Evolutionary conservation across 2,329 filamentous ascomycete species (phyloP).

Genomic region (Ophiostoma piceae): DNA sequence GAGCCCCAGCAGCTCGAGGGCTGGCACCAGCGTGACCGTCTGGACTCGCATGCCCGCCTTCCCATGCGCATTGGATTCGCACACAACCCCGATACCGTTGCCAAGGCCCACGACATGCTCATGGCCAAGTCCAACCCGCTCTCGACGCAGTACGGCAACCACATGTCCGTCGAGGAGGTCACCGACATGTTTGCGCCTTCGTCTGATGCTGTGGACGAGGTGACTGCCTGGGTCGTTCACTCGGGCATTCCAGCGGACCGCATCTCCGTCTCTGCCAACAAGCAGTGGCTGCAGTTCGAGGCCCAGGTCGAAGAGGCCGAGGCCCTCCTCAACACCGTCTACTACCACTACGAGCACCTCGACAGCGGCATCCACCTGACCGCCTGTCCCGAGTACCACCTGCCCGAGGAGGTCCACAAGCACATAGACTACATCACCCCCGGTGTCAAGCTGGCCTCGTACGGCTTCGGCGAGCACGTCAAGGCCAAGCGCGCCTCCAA

Average conservation of each 20-base stretch:
- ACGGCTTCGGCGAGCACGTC: constrained; percentile 13
- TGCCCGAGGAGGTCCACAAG: constrained; percentile 43
- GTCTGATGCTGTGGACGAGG: constrained; percentile 32
- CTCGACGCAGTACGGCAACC: constrained; percentile 36
- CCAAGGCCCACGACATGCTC: constrained; percentile 31
- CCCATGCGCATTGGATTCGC: constrained; percentile 30
- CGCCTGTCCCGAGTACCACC: constrained; percentile 35
- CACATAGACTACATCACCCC: constrained; percentile 55
- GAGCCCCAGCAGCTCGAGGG: constrained; percentile 18
- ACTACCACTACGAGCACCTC: constrained; percentile 29
- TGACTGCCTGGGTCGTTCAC: constrained; percentile 34
- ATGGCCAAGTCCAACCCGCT: constrained; percentile 33
- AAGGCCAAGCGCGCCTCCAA: background rate
- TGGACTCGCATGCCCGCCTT: constrained; percentile 18
- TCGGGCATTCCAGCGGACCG: constrained; percentile 32
- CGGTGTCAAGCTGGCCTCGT: constrained; percentile 36
- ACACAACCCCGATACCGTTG: constrained; percentile 32
- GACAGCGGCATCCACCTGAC: constrained; percentile 28
- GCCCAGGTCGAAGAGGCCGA: constrained; percentile 30
- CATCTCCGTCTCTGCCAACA: constrained; percentile 27
- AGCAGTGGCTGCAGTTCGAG: constrained; percentile 33
- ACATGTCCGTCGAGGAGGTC: constrained; percentile 37
- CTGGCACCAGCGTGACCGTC: constrained; percentile 15
- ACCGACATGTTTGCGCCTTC: constrained; percentile 38
- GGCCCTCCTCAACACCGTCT: constrained; percentile 29